A percentile compares a stretch with the other conserved stretches of the same genome.
phyloP scores from a whole-genome alignment of 306 rosid genomes.

The Fragaria ananassa region DNA sequence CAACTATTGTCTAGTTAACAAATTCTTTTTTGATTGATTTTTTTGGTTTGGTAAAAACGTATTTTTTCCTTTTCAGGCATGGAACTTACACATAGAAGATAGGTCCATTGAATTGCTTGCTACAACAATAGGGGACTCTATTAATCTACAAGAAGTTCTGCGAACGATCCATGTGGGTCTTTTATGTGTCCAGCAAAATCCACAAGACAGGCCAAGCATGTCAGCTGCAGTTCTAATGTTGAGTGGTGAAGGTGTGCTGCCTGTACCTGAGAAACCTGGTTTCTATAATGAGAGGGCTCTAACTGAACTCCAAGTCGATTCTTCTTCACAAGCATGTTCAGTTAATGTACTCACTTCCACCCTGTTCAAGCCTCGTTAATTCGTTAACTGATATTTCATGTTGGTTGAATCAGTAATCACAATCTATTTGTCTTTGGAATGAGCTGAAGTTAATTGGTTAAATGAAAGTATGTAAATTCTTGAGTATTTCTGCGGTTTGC shows the following conservation, averaged over 20 bases:
- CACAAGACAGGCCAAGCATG: neutral
- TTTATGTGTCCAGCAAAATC: neutral
- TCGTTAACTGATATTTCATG: neutral
- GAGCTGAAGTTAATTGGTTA: neutral
- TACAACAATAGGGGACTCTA: neutral
- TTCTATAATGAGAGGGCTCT: neutral
- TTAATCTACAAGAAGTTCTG: neutral
- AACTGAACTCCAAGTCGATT: neutral
- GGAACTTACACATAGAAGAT: neutral
- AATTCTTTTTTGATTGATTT: neutral
- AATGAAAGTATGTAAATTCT: neutral
- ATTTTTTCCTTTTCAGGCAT: neutral
- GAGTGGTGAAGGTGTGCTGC: neutral
- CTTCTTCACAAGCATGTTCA: conserved; percentile 4
- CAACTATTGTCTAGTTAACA: neutral
- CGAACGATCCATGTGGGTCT: conserved; percentile 1
- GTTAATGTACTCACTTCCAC: neutral
- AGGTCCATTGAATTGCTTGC: conserved; percentile 8
- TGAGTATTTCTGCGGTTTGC: neutral
- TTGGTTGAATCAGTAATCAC: neutral
- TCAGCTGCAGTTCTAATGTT: neutral
- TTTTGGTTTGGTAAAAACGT: neutral
- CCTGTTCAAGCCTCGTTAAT: neutral
- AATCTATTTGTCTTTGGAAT: neutral
- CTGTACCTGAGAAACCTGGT: conserved; percentile 4